Base-by-base conservation (phyloP, 2,329 filamentous ascomycete genomes). In the Trichoderma sp. region DNA sequence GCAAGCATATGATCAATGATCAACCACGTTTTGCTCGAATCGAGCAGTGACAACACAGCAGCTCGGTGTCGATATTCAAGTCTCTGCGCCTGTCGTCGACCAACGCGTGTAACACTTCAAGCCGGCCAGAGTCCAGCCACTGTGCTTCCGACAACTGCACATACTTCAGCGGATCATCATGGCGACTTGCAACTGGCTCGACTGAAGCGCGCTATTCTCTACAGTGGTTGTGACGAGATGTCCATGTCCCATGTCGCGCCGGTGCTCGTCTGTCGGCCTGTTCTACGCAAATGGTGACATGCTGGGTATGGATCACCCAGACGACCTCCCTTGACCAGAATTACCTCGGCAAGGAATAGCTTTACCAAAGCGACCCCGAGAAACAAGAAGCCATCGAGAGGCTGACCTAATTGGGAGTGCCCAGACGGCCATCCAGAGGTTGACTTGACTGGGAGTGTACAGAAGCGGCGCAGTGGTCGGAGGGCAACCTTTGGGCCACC, bases 401-500 rank as follows among this genome's bases (percentile, higher is more conserved):
- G 56, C 63, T 24, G 65, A 64, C 14, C 55, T 47, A 4, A 69
- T 50, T 51, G 72, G 71, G 17, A 72, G 69, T n/a, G 65, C 70
- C 72, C 34, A 1, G 72, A 74, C 21, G 2, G 21, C 21, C 21
- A 71, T 5, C 78, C 14, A 0, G 65, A 57, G 7, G 56, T 62
- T 24, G 65, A 64, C 14, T 55, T 47, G 5, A 69, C 52, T 51
- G 72, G 71, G 17, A 72, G 68, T n/a, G 65, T 69, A 72, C 34
- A 1, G 72, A 74, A 3, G 72, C 72, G 7, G 71, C 70, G 55
- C 71, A 74, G 24, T 82, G 74, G 2, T 79, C 69, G 15, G 73
- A 74, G 3, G 78, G 74, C 6, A 77, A 75, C 56, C 81, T 75
- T 63, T 79, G 75, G 0, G 79, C 75, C 1, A 79, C 71, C 65